These are phyloP conservation scores for Secale cereale DNA, from an alignment of 176 grass and related monocot genomes.

Conservation along the genomic window DNA sequence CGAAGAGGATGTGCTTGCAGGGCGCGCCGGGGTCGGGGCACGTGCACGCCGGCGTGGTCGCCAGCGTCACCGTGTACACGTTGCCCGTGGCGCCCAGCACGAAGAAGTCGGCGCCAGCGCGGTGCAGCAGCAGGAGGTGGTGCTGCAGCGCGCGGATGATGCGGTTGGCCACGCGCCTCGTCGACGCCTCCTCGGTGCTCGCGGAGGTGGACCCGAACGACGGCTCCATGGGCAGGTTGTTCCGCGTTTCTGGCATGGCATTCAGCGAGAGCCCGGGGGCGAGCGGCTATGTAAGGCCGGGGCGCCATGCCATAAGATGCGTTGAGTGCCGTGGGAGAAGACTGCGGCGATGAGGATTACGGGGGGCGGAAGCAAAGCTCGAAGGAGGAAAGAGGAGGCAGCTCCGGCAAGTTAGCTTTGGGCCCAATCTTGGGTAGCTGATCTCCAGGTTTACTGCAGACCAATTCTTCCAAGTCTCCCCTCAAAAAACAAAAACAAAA, in stretches of 20 bases:
- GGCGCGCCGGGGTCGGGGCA: constrained; percentile 74
- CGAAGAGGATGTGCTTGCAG: constrained; percentile 97
- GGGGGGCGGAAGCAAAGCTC: constrained; percentile 35
- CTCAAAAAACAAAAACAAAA: no score
- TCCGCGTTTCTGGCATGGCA: neutral
- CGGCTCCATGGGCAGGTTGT: constrained; percentile 20
- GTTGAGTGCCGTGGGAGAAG: constrained; percentile 50
- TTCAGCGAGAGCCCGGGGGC: neutral
- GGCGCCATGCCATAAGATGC: constrained; percentile 1
- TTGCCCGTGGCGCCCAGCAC: constrained; percentile 84
- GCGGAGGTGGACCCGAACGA: neutral
- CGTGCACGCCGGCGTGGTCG: constrained; percentile 59
- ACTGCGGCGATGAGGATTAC: constrained; percentile 5
- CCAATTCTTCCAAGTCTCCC: constrained; percentile 3
- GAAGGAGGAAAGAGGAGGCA: neutral
- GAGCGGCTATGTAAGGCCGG: constrained; percentile 19
- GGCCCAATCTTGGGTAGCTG: neutral
- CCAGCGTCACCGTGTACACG: constrained; percentile 78
- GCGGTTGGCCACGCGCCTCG: constrained; percentile 48
- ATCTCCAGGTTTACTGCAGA: neutral
- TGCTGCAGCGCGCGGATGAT: constrained; percentile 77
- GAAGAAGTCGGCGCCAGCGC: constrained; percentile 56
- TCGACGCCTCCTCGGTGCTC: constrained; percentile 27
- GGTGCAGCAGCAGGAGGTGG: constrained; percentile 66
- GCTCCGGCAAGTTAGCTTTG: constrained; percentile 19